These are phyloP conservation scores for Dendrocalamus sinicus DNA, from an alignment of 176 grass and related monocot genomes.

Conservation along the genomic window DNA sequence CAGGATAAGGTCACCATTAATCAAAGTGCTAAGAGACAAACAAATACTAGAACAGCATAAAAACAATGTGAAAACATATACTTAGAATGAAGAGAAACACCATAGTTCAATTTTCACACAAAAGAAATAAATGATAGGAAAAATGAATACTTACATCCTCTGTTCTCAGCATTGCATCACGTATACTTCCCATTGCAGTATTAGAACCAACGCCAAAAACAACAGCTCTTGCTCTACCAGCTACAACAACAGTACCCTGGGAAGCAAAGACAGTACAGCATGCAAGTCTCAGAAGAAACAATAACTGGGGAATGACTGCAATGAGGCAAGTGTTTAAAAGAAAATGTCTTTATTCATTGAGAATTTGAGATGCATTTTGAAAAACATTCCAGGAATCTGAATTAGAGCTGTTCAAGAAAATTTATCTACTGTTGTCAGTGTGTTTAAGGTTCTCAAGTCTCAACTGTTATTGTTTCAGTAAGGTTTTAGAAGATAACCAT, in stretches of 20 bases:
- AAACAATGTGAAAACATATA: constrained; percentile 1
- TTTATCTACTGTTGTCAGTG: neutral
- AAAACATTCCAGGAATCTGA: neutral
- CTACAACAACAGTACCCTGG: constrained; percentile 93
- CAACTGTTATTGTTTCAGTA: neutral
- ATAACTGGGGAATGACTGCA: neutral
- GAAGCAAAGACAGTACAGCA: constrained; percentile 28
- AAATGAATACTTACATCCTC: constrained; percentile 75
- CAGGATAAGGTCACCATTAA: neutral
- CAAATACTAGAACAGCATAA: neutral
- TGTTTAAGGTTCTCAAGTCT: neutral
- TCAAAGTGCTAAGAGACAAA: constrained; percentile 26
- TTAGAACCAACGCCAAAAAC: constrained; percentile 90
- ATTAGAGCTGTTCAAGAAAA: constrained; percentile 33
- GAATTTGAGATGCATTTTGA: constrained; percentile 7
- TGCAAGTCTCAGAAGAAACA: constrained; percentile 23
- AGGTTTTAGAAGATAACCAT: constrained; percentile 12
- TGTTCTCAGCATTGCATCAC: constrained; percentile 95
- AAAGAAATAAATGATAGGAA: constrained; percentile 6
- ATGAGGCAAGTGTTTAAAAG: constrained; percentile 19
- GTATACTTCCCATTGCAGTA: constrained; percentile 99
- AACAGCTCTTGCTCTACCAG: constrained; percentile 93
- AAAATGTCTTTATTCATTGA: neutral
- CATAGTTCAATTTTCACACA: constrained; percentile 26
- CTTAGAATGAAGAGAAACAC: constrained; percentile 23